Evolutionary conservation across 495 filamentous ascomycete genomes (phyloP).

Genomic region (Podospora didyma): DNA sequence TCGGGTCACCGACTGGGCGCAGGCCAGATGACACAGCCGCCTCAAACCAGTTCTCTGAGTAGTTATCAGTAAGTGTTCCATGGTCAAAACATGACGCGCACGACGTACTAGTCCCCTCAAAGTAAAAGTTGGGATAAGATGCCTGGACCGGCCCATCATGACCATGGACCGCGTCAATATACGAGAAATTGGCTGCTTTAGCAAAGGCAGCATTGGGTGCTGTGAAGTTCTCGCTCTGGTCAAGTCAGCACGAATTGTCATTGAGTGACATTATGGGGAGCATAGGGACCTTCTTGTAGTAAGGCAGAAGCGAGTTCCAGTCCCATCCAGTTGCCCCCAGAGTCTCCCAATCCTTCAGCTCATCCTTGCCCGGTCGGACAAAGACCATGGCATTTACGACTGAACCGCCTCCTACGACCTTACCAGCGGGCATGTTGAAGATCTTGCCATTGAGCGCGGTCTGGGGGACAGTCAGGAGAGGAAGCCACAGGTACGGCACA

Average conservation of each 20-base stretch:
- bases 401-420: conserved; percentile 39
- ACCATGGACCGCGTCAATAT: background rate
- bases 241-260: background rate
- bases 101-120: background rate
- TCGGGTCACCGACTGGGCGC: background rate
- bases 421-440: conserved; percentile 27
- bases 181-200: conserved; percentile 2
- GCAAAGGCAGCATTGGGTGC: conserved; percentile 13
- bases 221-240: conserved; percentile 18
- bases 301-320: conserved; percentile 38
- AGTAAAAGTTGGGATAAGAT: conserved; percentile 7
- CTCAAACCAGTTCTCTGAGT: background rate
- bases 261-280: conserved; percentile 2
- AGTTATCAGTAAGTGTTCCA: too few species aligned
- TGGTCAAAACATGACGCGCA: background rate
- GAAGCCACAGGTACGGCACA: conserved; percentile 9
- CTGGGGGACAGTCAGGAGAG: conserved; percentile 13
- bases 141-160: background rate
- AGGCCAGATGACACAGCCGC: background rate
- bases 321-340: conserved; percentile 34
- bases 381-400: conserved; percentile 43
- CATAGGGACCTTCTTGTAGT: conserved; percentile 26
- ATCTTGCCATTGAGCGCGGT: conserved; percentile 28
- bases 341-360: conserved; percentile 35
- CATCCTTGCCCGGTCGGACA: conserved; percentile 30